Conservation (phyloP, 495 filamentous ascomycete species). For the Xylaria longipes region DNA sequence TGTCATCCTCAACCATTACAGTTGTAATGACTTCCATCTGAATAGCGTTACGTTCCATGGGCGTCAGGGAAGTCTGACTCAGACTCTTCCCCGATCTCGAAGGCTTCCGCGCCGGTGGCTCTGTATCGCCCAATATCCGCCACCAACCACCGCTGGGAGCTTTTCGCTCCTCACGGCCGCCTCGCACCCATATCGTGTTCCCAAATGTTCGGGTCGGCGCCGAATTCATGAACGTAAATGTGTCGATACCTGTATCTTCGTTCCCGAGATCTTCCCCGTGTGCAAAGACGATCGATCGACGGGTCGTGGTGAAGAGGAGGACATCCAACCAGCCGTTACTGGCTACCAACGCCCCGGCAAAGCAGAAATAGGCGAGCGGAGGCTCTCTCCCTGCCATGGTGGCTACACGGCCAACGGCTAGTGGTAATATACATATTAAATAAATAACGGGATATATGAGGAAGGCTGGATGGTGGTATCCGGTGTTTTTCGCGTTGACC, state of each 20-base stretch:
- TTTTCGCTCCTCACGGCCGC: conserved; percentile 29
- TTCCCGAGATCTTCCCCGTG: conserved; percentile 41
- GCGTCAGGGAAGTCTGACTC: conserved; percentile 42
- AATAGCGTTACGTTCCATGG: conserved; percentile 43
- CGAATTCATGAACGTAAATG: conserved; percentile 57
- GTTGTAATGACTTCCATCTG: conserved; percentile 53
- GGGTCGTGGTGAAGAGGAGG: conserved; percentile 73
- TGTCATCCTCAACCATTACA: conserved; percentile 46
- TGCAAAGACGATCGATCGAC: conserved; percentile 61
- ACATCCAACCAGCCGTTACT: conserved; percentile 79
- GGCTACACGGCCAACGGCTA: conserved; percentile 72
- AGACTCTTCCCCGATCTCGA: conserved; percentile 25
- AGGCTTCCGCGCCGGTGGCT: conserved; percentile 17
- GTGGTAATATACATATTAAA: conserved; percentile 71
- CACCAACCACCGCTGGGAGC: conserved; percentile 32
- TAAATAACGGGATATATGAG: conserved; percentile 79
- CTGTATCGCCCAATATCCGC: conserved; percentile 21
- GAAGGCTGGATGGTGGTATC: conserved; percentile 67
- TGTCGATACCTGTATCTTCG: conserved; percentile 53
- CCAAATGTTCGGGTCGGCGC: conserved; percentile 47
- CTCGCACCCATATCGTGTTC: conserved; percentile 55
- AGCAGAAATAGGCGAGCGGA: conserved; percentile 66
- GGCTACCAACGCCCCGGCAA: conserved; percentile 74
- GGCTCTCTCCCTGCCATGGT: conserved; percentile 63
- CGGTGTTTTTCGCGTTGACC: conserved; percentile 29